Evolutionary conservation across 352 stramenopile species (phyloP).

Genomic region (Globisporangium splendens): DNA sequence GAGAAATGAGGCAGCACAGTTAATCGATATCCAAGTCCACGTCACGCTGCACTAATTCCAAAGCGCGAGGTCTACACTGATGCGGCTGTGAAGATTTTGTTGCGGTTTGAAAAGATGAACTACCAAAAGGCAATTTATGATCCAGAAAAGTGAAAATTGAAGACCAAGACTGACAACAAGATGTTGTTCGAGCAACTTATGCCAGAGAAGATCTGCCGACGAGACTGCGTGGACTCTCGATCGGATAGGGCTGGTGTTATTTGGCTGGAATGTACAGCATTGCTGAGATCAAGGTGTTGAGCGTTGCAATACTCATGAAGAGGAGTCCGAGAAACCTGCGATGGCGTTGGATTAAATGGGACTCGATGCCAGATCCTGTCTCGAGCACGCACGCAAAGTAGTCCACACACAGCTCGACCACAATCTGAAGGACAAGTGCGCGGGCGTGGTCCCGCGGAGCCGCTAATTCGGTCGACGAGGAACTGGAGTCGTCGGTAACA

Average conservation of each 20-base stretch:
- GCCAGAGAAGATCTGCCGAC: too few relatives aligned
- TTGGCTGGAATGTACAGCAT: slow-evolving; percentile 7
- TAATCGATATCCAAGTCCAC: background rate
- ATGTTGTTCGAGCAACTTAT: too few relatives aligned
- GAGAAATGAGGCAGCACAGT: background rate
- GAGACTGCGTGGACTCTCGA: too few relatives aligned
- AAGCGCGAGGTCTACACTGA: background rate
- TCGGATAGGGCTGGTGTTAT: background rate
- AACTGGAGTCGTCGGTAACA: too few relatives aligned
- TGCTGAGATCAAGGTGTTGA: slow-evolving; percentile 12
- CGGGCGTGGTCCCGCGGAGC: background rate
- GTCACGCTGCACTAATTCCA: background rate
- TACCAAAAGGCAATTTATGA: too few relatives aligned
- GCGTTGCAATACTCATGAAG: slow-evolving; percentile 3
- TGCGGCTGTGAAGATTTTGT: background rate
- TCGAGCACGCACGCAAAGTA: slow-evolving; percentile 17
- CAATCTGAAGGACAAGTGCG: slow-evolving; percentile 4
- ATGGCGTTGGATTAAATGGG: slow-evolving; percentile 1
- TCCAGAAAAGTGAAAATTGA: too few relatives aligned
- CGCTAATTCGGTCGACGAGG: background rate
- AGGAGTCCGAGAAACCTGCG: slow-evolving; percentile 9
- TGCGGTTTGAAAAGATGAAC: too few relatives aligned
- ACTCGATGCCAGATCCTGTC: slow-evolving; percentile 8
- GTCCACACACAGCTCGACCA: slow-evolving; percentile 11
- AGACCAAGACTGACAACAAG: too few relatives aligned